A percentile compares a stretch with the other conserved stretches of the same genome.
Conservation (phyloP, 2,329 filamentous ascomycete species). For the Arthroderma sp. region DNA sequence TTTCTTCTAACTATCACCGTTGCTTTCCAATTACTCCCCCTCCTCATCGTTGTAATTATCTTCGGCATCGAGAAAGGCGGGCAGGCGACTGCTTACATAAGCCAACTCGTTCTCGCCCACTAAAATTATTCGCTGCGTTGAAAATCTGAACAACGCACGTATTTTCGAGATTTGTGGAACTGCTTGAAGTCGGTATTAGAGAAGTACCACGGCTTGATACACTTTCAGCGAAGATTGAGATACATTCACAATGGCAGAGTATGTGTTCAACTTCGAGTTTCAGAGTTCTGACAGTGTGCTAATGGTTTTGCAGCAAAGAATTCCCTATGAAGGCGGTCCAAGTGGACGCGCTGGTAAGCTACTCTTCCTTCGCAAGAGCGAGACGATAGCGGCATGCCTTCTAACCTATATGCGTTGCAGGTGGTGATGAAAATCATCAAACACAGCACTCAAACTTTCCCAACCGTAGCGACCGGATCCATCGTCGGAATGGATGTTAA, state of each 20-base stretch:
- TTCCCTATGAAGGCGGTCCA: conserved; percentile 72
- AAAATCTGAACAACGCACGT: no score
- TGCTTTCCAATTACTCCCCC: no score
- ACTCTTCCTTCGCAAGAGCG: conserved; percentile 15
- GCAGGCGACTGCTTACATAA: no score
- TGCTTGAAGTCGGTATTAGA: no score
- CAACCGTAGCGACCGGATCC: conserved; percentile 75
- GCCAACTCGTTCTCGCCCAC: no score
- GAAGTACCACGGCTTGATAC: no score
- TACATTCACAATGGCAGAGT: conserved; percentile 11
- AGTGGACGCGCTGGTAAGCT: conserved; percentile 76
- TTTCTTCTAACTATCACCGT: no score
- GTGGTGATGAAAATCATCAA: conserved; percentile 98
- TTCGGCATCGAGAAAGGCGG: not conserved
- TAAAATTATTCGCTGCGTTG: no score
- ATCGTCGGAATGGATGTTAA: conserved; percentile 87
- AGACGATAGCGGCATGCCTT: not conserved
- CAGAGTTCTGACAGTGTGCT: conserved; percentile 13
- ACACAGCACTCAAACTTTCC: conserved; percentile 78
- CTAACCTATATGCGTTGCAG: conserved; percentile 32
- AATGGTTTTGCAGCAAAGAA: conserved; percentile 41
- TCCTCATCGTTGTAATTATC: not conserved
- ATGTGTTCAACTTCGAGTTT: conserved; percentile 1
- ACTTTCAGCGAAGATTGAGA: no score
- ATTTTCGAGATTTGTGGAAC: no score